Percentiles rank a stretch among this genome's conserved stretches.
Evolutionary conservation across 192 early-diverging fungal genomes (phyloP).

Genomic region (Piromyces sp.): DNA sequence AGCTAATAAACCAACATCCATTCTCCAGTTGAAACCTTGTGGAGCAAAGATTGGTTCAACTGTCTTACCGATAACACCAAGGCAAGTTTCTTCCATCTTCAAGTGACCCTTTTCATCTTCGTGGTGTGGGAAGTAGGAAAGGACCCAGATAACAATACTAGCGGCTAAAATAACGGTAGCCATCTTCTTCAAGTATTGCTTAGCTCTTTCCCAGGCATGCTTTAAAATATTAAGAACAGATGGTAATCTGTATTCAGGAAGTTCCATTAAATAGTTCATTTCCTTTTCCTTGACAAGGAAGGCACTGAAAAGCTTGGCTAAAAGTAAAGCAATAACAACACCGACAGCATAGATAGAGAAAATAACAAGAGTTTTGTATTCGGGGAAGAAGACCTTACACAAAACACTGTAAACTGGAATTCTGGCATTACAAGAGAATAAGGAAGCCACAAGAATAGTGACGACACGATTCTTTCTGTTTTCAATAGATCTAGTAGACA

Average conservation of each 20-base stretch:
- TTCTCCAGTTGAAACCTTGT: neutral
- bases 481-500: neutral
- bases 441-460: neutral
- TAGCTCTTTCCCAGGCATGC: neutral
- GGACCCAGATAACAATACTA: too few species aligned
- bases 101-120: too few species aligned
- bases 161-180: neutral
- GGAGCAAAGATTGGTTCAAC: neutral
- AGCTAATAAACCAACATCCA: neutral
- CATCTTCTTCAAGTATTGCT: neutral
- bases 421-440: neutral
- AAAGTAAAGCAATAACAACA: neutral
- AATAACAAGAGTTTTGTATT: neutral
- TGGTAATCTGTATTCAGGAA: neutral
- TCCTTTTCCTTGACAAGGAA: neutral
- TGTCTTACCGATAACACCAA: neutral
- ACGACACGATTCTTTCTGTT: neutral
- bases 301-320: neutral
- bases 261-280: neutral
- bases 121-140: neutral
- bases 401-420: neutral
- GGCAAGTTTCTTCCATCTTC: neutral
- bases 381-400: neutral
- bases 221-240: neutral
- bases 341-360: neutral